phyloP scores from a whole-genome alignment of 192 early-diverging fungal genomes.

The Dissophora globulifera region DNA sequence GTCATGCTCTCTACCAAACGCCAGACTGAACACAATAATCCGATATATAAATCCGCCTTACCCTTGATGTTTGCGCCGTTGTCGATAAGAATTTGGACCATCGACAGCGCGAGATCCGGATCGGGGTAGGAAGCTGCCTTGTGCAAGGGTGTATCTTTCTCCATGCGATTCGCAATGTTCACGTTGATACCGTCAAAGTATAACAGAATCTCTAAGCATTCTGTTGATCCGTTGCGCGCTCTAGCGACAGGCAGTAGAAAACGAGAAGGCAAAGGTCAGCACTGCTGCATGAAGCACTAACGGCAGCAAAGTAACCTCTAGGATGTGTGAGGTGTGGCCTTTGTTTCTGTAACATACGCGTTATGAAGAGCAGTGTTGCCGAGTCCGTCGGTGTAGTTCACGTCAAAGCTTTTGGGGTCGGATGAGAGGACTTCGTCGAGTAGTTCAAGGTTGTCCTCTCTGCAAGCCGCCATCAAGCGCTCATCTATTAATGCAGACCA shows the following conservation, averaged over 20 bases:
- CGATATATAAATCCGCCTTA: too few species aligned
- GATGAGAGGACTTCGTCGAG: conserved; percentile 66
- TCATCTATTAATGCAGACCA: conserved; percentile 64
- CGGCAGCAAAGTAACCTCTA: too few species aligned
- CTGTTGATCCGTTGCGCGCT: conserved; percentile 65
- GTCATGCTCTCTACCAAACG: too few species aligned
- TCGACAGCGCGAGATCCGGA: conserved; percentile 61
- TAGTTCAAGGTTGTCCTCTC: conserved; percentile 73
- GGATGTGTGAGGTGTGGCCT: too few species aligned
- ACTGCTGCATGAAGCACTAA: too few species aligned
- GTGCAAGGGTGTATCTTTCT: conserved; percentile 73
- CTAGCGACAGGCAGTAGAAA: too few species aligned
- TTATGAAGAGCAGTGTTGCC: conserved; percentile 77
- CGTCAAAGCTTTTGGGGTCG: conserved; percentile 49
- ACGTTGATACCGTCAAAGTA: conserved; percentile 60
- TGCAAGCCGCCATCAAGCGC: conserved; percentile 74
- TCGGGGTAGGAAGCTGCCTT: conserved; percentile 70
- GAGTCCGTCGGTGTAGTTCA: conserved; percentile 69
- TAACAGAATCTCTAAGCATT: conserved; percentile 66
- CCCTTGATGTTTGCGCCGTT: conserved; percentile 63
- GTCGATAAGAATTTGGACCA: conserved; percentile 62
- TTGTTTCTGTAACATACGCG: conserved; percentile 49
- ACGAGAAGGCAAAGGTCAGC: too few species aligned
- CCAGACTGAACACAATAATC: too few species aligned
- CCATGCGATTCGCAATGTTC: conserved; percentile 65